Evolutionary conservation across 1,284 basidiomycete genomes (phyloP), one percentile per base, ranked within the genome.

Genomic region (Irpex rosettiformis): DNA sequence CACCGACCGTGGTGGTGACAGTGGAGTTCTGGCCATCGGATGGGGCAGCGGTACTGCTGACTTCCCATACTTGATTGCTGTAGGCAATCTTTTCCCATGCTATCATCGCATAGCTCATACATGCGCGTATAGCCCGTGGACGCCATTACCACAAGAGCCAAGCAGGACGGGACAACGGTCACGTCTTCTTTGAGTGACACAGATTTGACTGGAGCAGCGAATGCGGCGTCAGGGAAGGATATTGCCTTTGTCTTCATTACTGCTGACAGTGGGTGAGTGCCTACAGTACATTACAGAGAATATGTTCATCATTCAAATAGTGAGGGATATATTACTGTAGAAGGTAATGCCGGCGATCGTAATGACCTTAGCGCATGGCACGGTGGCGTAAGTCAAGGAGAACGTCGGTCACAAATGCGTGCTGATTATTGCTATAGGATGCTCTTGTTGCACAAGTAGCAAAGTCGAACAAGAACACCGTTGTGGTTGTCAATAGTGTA

Each of bases 291-390:
- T 40, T 8, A 40, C 4, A 40, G n/a, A n/a, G 37, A 16, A 11
- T 1, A 37, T n/a, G 33, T n/a, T 40, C 37, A 40, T n/a, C 3
- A 40, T 40, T 40, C 2, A 40, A 13, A 3, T n/a, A 40, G 80
- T 4, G 78, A 80, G 3, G 82, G 83, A 68, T 79, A 76, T 1
- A 84, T 83, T 63, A 78, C 86, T 59, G 83, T 88, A 1, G 85
- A 88, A 67, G 79, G 80, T 5, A 82, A 85, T 61, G 80, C 76
- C 18, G 85, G 85, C 3, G 89, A 91, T 67, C 78, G 87, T 21
- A 88, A 89, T 65, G 79, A 90, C 66, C 70, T 90, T 30, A 77
- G 81, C 3, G 83, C 87, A 1, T 91, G 88, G 88, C 79, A 87
- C 66, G 75, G 75, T 60, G 89, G 88, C 11, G 80, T 78, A 66